phyloP scores from a whole-genome alignment of 2,329 filamentous ascomycete species.

The Periconia sp. region DNA sequence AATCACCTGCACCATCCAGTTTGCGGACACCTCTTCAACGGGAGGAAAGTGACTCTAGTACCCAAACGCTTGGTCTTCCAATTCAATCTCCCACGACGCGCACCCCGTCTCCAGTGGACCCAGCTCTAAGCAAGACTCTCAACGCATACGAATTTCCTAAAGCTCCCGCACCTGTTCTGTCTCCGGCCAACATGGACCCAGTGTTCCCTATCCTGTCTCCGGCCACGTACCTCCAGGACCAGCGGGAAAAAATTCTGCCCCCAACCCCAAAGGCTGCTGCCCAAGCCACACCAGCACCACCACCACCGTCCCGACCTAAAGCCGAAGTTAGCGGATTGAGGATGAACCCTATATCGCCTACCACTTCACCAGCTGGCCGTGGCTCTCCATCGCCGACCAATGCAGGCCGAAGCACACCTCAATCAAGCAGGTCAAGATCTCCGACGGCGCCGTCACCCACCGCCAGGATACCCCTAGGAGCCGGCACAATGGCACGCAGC shows the following conservation, averaged over 20 bases:
- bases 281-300: constrained; percentile 10
- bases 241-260: constrained; percentile 39
- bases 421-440: constrained; percentile 16
- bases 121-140: constrained; percentile 10
- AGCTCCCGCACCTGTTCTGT: constrained; percentile 8
- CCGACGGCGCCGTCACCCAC: constrained; percentile 27
- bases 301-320: constrained; percentile 9
- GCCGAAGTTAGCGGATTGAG: constrained; percentile 29
- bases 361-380: constrained; percentile 6
- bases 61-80: no score
- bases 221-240: constrained; percentile 35
- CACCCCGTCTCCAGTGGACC: constrained; percentile 9
- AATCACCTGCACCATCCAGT: constrained; percentile 12
- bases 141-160: constrained; percentile 24
- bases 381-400: constrained; percentile 14
- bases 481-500: constrained; percentile 40
- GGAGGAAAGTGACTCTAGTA: constrained; percentile 25
- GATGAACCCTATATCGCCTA: constrained; percentile 39
- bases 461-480: constrained; percentile 35
- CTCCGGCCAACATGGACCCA: constrained; percentile 24
- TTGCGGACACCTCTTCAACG: constrained; percentile 21
- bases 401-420: constrained; percentile 4
- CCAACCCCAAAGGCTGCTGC: constrained; percentile 23
- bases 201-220: constrained; percentile 29
- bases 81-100: constrained; percentile 30